Evolutionary conservation across 1,284 basidiomycete genomes (phyloP).

Genomic region (Rhizoctonia solani): DNA sequence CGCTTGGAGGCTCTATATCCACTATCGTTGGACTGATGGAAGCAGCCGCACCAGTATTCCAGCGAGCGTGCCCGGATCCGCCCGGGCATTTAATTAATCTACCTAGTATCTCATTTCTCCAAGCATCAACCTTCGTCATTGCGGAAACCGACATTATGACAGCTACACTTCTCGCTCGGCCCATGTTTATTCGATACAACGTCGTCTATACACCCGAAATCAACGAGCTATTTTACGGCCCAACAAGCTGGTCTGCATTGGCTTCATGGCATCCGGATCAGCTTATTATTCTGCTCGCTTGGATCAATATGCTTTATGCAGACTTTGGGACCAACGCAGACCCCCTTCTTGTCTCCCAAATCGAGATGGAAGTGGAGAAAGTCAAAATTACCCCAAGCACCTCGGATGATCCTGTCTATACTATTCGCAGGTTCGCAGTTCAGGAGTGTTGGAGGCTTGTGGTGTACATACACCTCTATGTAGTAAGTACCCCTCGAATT

Average conservation of each 20-base stretch:
- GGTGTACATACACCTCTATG: constrained; percentile 7
- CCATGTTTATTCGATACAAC: constrained; percentile 18
- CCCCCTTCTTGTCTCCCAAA: background rate
- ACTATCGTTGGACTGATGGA: background rate
- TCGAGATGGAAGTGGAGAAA: constrained; percentile 4
- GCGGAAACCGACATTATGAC: background rate
- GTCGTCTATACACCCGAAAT: background rate
- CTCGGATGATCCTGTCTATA: background rate
- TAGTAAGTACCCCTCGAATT: background rate
- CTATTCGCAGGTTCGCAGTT: constrained; percentile 7
- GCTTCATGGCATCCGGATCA: constrained; percentile 28
- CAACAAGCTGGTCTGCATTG: constrained; percentile 11
- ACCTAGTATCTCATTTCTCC: background rate
- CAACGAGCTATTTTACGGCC: background rate
- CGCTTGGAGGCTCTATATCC: constrained; percentile 1
- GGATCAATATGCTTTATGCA: constrained; percentile 11
- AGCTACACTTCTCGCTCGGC: background rate
- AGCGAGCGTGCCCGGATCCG: background rate
- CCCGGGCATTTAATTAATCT: background rate
- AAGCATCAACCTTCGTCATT: background rate
- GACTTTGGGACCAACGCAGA: constrained; percentile 17
- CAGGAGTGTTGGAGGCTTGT: constrained; percentile 18
- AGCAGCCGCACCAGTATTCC: too few relatives aligned
- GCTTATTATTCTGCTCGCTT: constrained; percentile 11
- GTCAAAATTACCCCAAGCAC: background rate